Base-by-base conservation (phyloP, 2,329 filamentous ascomycete genomes). In the Fusarium temperatum region DNA sequence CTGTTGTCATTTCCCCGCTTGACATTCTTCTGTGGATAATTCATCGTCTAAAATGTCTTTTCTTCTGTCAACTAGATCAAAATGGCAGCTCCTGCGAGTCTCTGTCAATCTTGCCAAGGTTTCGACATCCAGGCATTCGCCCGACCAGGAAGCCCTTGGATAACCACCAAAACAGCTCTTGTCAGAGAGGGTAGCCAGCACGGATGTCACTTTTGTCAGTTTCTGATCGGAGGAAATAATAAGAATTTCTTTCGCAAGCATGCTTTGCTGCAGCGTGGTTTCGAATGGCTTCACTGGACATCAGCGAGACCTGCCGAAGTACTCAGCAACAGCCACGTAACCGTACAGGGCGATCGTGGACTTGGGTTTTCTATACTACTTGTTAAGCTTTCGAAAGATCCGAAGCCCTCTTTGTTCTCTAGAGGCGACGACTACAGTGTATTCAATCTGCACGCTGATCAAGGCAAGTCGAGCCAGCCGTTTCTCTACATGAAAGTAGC, bases 161-260 rank as follows among this genome's bases (percentile, higher is more conserved):
- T n/a, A 0, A 42, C 39, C 15, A 15, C 39, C 0, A 11, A 15
- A 7, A n/a, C 8, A 1, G 22, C 39, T 0, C 22, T 42, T 0
- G 22, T 7, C 22, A 42, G 22, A 42, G 14, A 42, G 0, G 39
- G 22, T 0, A n/a, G 39, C 11, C 13, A n/a, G 22, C 6, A 42
- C 11, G 22, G 39, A 6, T n/a, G 22, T 0, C 9, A 42, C 3
- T 42, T 42, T 6, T 42, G 14, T 8, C 6, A 42, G 2, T n/a
- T n/a, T 10, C 2, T 42, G 0, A 15, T 42, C 3, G 22, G 22
- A n/a, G 39, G 6, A 7, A 42, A n/a, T 11, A 0, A 5, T 6
- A n/a, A 42, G 0, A 15, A 5, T 7, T 11, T n/a, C 39, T 15
- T 42, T 4, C 39, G 6, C 15, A 9, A 17, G 6, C 0, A 42